These are phyloP conservation scores for Starmerella geochares DNA, from an alignment of 805 yeast species.

Conservation along the genomic window DNA sequence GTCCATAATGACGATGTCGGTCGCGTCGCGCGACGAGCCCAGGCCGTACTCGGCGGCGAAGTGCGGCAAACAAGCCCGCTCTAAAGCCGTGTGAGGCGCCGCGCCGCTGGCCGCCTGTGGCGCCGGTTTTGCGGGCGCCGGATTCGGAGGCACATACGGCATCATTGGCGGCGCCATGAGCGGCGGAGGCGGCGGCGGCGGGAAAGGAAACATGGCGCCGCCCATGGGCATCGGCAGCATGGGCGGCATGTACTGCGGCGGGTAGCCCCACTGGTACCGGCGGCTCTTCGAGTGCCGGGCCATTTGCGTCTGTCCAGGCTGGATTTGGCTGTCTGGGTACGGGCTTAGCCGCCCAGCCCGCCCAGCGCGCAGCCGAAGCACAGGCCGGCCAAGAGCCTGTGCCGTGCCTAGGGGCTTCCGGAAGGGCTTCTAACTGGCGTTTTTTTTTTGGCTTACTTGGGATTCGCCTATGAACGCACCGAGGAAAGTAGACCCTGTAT, in stretches of 20 bases:
- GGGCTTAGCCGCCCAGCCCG: background rate
- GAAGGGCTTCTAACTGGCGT: no score
- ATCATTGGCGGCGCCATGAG: background rate
- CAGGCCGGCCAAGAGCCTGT: no score
- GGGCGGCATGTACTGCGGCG: conserved; percentile 5
- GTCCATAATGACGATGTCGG: conserved; percentile 23
- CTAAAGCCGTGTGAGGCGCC: background rate
- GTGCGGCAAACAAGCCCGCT: conserved; percentile 16
- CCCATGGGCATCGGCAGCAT: conserved; percentile 9
- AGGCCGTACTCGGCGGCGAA: conserved; percentile 9
- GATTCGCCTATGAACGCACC: no score
- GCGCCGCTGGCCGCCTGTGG: background rate
- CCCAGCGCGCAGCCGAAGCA: background rate
- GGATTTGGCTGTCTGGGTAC: background rate
- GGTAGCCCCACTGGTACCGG: background rate
- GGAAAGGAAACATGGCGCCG: conserved; percentile 2
- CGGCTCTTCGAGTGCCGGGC: background rate
- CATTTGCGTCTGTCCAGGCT: background rate
- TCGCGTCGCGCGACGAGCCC: background rate
- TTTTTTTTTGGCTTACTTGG: no score
- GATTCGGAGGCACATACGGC: background rate
- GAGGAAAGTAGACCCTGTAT: no score
- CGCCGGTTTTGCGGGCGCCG: background rate
- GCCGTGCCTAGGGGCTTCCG: no score
- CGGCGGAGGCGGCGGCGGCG: conserved; percentile 4